Percentiles rank a stretch among this genome's conserved stretches.
Conservation (phyloP, 768 basidiomycete species). For the Panus rudis region DNA sequence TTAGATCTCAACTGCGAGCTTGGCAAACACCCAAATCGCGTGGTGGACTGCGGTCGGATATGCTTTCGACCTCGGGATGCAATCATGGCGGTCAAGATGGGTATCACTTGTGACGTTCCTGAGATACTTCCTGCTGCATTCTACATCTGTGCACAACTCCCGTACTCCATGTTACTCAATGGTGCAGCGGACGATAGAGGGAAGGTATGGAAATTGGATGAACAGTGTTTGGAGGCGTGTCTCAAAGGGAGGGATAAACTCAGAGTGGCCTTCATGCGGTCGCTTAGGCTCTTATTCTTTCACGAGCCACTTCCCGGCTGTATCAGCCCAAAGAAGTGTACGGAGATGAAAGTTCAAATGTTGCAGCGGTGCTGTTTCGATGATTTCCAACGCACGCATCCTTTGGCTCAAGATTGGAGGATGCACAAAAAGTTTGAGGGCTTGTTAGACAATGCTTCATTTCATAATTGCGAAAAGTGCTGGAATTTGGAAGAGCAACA, state of each 20-base stretch:
- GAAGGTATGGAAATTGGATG: neutral
- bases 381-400: neutral
- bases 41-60: neutral
- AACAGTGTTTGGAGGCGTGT: neutral
- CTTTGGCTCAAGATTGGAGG: no score
- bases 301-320: neutral
- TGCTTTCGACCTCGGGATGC: neutral
- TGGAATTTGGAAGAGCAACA: no score
- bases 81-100: neutral
- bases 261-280: neutral
- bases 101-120: neutral
- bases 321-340: neutral
- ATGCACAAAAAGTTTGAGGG: no score
- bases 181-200: neutral
- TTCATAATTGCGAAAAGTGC: no score
- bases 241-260: neutral
- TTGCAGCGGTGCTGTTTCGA: neutral
- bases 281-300: neutral
- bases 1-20: no score
- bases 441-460: no score
- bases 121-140: neutral
- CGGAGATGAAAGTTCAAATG: neutral
- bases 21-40: neutral
- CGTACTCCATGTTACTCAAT: neutral
- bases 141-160: neutral